Evolutionary conservation across 495 filamentous ascomycete genomes (phyloP).

Genomic region (Chaetomidium leptoderma): DNA sequence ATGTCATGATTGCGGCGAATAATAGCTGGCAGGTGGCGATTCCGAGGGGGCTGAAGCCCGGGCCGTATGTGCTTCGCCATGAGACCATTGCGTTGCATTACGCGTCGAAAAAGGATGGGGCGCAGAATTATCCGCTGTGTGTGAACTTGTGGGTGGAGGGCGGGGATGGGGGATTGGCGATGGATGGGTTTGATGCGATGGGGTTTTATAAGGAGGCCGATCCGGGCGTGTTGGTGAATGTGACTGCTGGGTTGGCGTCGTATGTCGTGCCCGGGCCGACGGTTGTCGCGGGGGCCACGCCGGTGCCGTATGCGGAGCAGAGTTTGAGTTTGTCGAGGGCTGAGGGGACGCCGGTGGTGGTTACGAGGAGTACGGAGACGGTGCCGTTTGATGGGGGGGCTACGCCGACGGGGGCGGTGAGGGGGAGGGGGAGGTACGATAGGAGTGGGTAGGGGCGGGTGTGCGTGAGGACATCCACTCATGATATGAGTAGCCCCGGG

Average conservation of each 20-base stretch:
- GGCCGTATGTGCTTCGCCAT: slow-evolving; percentile 69
- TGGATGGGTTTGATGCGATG: slow-evolving; percentile 27
- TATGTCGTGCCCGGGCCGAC: slow-evolving; percentile 53
- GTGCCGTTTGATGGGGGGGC: slow-evolving; percentile 11
- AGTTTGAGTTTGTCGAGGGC: slow-evolving; percentile 8
- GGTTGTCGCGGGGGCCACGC: slow-evolving; percentile 37
- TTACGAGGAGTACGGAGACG: slow-evolving; percentile 21
- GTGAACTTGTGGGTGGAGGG: slow-evolving; percentile 48
- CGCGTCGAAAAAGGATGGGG: slow-evolving; percentile 52
- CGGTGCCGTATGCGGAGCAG: slow-evolving; percentile 21
- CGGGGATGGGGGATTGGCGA: slow-evolving; percentile 32
- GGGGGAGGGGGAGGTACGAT: slow-evolving; percentile 8
- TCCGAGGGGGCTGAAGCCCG: slow-evolving; percentile 53
- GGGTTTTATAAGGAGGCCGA: slow-evolving; percentile 35
- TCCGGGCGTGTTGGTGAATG: slow-evolving; percentile 35
- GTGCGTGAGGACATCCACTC: background rate
- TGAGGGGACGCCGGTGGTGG: slow-evolving; percentile 27
- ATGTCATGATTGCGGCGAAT: slow-evolving; percentile 60
- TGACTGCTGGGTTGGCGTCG: slow-evolving; percentile 44
- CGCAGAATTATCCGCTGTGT: slow-evolving; percentile 73
- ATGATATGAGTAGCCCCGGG: background rate
- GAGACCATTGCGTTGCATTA: slow-evolving; percentile 71
- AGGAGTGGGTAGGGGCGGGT: background rate
- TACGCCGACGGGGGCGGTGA: slow-evolving; percentile 3
- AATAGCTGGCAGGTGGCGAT: slow-evolving; percentile 61